Base-by-base conservation (phyloP, 2,329 filamentous ascomycete genomes). In the Fonsecaea monophora region DNA sequence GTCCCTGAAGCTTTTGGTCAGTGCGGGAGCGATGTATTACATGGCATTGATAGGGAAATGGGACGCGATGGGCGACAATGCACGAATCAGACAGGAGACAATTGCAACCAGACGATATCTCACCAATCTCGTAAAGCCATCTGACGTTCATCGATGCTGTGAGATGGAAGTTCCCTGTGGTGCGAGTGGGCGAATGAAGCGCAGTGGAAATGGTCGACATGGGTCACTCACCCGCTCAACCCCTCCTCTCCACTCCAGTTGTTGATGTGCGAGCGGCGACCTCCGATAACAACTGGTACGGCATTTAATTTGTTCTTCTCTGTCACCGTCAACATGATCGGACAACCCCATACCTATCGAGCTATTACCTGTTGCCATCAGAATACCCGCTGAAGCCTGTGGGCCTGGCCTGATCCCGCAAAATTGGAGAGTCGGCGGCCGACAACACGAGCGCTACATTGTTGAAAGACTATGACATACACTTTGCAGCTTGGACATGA, bases 51-150 rank as follows among this genome's bases (percentile, higher is more conserved):
- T 67, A 68, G 66, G 62, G 53, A 59, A 59, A 45, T 18, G 37
- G 25, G 35, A 30, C 18, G 34, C 30, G 15, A 42, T 30, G 40
- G 45, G 53, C 37, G 53, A 40, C 40, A 59, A 60, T 32, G 60
- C 68, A 60, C 68, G 68, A 68, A 70, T 70, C 68, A 70, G 62
- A 65, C 12, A 25, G 32, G 21, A 21, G 59, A 12, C 25, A 25
- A 63, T 60, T 53, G 54, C 38, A 57, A n/a, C 15, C 40, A 42
- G 40, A 42, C 10, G 15, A 42, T 13, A 42, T 18, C 40, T 42
- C 40, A 42, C 40, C 40, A 42, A 62, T 50, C 53, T 54, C 48
- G 18, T 38, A 15, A 12, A 57, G 48, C 42, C 45, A 42, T 57
- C 57, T 53, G 53, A 45, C 53, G 59, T 57, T 61, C 34, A 32